A percentile compares a stretch with the other conserved stretches of the same genome.
Conservation (phyloP, 148 eudicot genomes). For the Rhododendron kiyosumense region DNA sequence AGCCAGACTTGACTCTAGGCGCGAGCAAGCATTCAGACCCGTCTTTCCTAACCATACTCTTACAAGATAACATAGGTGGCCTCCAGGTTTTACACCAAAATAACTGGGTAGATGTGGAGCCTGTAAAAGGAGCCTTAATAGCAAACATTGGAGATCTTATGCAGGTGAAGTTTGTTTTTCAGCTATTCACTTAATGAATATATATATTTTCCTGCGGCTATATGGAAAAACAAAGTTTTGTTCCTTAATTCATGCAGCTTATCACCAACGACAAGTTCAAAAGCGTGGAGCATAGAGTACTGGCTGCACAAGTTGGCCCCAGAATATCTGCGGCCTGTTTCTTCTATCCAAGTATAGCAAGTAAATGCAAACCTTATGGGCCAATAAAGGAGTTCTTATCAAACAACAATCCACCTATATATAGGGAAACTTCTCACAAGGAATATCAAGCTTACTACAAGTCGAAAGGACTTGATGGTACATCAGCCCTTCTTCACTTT, state of each 20-base stretch:
- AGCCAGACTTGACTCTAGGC: conserved; percentile 50
- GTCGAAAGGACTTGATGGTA: conserved; percentile 54
- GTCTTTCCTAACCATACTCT: conserved; percentile 41
- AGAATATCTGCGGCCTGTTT: conserved; percentile 74
- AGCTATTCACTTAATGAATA: background rate
- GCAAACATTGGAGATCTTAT: conserved; percentile 47
- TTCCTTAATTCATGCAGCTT: conserved; percentile 34
- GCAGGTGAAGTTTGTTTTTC: conserved; percentile 29
- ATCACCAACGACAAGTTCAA: conserved; percentile 74
- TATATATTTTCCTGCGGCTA: background rate
- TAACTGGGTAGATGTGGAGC: conserved; percentile 41
- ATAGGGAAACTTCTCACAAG: conserved; percentile 36
- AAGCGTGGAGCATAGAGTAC: conserved; percentile 87
- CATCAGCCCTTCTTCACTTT: conserved; percentile 56
- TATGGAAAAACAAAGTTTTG: background rate
- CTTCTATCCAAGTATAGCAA: conserved; percentile 56
- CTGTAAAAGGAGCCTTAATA: conserved; percentile 47
- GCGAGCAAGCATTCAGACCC: conserved; percentile 53
- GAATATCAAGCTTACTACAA: conserved; percentile 51
- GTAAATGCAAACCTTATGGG: conserved; percentile 23
- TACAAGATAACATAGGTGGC: conserved; percentile 43
- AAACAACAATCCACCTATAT: conserved; percentile 37
- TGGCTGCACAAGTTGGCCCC: conserved; percentile 43
- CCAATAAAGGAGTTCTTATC: conserved; percentile 54
- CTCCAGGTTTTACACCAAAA: conserved; percentile 48